Conservation (phyloP, 2,329 filamentous ascomycete genomes). For the Monosporascus sp. region DNA sequence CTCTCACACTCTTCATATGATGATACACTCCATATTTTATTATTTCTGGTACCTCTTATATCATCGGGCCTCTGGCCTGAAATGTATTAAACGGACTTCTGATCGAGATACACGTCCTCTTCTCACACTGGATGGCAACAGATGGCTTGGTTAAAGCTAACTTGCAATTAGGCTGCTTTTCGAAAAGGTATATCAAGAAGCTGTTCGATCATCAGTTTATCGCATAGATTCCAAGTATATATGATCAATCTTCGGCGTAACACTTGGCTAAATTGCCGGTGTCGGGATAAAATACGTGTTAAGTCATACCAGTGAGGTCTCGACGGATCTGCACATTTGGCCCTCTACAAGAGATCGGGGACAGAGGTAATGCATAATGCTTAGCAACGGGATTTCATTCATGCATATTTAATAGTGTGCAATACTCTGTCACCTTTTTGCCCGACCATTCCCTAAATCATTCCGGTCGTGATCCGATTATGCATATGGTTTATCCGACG, state of each 20-base stretch:
- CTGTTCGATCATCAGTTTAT: no score
- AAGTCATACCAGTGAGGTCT: no score
- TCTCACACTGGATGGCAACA: background rate
- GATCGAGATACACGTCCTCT: conserved; percentile 35
- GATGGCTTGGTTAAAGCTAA: background rate
- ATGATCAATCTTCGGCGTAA: no score
- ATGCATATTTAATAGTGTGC: conserved; percentile 12
- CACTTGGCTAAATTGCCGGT: no score
- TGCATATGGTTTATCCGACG: conserved; percentile 8
- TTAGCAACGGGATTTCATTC: conserved; percentile 9
- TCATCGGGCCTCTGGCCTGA: conserved; percentile 60
- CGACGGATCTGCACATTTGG: no score
- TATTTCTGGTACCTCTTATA: conserved; percentile 99
- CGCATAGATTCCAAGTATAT: no score
- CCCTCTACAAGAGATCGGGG: background rate
- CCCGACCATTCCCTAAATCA: conserved; percentile 19
- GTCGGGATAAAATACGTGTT: no score
- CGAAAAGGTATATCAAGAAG: background rate
- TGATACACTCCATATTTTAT: conserved; percentile 58
- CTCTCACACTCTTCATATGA: conserved; percentile 46
- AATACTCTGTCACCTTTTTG: conserved; percentile 23
- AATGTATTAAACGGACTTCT: conserved; percentile 88
- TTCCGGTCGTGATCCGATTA: conserved; percentile 20
- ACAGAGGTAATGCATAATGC: conserved; percentile 1
- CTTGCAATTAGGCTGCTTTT: background rate